These are phyloP conservation scores for Tolypocladium amazonense DNA, from an alignment of 2,329 filamentous ascomycete species.

Conservation along the genomic window DNA sequence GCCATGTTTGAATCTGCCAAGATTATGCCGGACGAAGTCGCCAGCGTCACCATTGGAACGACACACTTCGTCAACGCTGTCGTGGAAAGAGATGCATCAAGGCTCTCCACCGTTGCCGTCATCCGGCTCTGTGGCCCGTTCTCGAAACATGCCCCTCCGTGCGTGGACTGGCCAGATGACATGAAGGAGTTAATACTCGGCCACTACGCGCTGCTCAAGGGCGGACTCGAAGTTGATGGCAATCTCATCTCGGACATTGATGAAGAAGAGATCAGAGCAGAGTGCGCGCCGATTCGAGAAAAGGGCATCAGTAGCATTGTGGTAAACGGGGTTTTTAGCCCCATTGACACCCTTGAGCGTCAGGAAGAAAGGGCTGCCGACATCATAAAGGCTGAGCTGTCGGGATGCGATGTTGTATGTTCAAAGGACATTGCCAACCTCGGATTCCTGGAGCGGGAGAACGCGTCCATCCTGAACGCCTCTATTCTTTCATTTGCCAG, in stretches of 20 bases:
- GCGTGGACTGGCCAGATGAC: slow-evolving; percentile 41
- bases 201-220: slow-evolving; percentile 33
- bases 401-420: slow-evolving; percentile 33
- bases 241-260: slow-evolving; percentile 33
- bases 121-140: slow-evolving; percentile 44
- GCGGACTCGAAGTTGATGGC: slow-evolving; percentile 43
- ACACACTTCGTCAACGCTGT: slow-evolving; percentile 52
- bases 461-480: slow-evolving; percentile 54
- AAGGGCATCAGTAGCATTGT: slow-evolving; percentile 37
- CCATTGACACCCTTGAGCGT: slow-evolving; percentile 35
- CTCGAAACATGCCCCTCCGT: slow-evolving; percentile 37
- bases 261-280: slow-evolving; percentile 24
- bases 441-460: slow-evolving; percentile 51
- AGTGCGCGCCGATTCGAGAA: slow-evolving; percentile 26
- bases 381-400: slow-evolving; percentile 28
- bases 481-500: slow-evolving; percentile 48
- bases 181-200: slow-evolving; percentile 35
- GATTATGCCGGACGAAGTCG: slow-evolving; percentile 25
- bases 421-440: slow-evolving; percentile 42
- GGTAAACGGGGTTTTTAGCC: slow-evolving; percentile 39
- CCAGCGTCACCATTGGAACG: slow-evolving; percentile 41
- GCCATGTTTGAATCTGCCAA: slow-evolving; percentile 27
- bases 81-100: slow-evolving; percentile 37
- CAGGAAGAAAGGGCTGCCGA: slow-evolving; percentile 38
- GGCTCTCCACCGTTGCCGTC: slow-evolving; percentile 40